phyloP scores from a whole-genome alignment of 1,284 basidiomycete genomes.

The Leccinum griseonigrum region DNA sequence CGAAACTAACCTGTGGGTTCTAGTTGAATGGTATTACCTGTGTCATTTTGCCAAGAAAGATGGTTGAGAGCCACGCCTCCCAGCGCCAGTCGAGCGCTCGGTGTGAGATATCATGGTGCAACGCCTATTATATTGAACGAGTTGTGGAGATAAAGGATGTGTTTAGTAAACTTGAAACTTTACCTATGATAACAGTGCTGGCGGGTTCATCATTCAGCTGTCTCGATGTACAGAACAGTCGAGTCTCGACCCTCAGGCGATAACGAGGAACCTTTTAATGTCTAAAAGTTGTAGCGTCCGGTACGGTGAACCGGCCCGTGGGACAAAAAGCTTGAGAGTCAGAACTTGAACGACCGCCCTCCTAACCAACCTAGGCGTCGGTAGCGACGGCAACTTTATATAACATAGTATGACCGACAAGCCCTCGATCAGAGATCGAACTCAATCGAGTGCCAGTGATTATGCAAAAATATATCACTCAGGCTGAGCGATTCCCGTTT shows the following conservation, averaged over 20 bases:
- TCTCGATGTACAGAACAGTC: neutral
- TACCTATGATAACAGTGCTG: neutral
- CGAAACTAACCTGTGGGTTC: neutral
- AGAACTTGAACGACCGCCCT: too few relatives aligned
- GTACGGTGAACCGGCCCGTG: neutral
- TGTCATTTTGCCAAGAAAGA: neutral
- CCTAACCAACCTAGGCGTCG: too few relatives aligned
- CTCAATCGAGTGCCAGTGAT: neutral
- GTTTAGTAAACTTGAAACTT: neutral
- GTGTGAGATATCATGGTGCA: neutral
- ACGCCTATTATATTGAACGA: neutral
- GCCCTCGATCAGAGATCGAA: too few relatives aligned
- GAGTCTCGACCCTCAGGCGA: too few relatives aligned
- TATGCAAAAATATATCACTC: neutral
- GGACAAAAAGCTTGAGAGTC: neutral
- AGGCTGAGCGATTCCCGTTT: neutral
- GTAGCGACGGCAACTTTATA: too few relatives aligned
- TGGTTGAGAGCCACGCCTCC: neutral
- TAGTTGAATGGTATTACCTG: neutral
- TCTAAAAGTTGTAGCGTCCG: too few relatives aligned
- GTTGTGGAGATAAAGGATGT: neutral
- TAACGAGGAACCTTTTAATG: too few relatives aligned
- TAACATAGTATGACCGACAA: too few relatives aligned
- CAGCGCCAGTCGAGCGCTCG: neutral
- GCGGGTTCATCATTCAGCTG: neutral